phyloP scores from a whole-genome alignment of 495 filamentous ascomycete genomes.

The Talaromyces ruber region DNA sequence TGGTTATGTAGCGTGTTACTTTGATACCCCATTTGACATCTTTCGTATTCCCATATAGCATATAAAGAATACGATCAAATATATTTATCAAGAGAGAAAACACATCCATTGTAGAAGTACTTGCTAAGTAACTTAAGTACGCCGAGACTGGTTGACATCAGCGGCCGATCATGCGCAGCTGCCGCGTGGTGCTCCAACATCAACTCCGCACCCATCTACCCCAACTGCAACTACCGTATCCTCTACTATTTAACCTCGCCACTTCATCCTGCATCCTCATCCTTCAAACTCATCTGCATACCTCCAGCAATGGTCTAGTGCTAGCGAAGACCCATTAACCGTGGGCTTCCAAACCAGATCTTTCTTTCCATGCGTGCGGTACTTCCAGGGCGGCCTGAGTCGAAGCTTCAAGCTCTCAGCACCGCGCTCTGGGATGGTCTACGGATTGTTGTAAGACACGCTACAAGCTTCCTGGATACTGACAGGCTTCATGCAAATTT shows the following conservation, averaged over 20 bases:
- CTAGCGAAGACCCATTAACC: slow-evolving; percentile 4
- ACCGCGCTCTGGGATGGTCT: slow-evolving; percentile 75
- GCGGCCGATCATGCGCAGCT: not conserved
- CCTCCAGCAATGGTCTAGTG: slow-evolving; percentile 32
- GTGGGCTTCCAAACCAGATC: slow-evolving; percentile 15
- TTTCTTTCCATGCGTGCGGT: slow-evolving; percentile 60
- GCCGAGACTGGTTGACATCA: not conserved
- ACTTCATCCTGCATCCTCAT: not conserved
- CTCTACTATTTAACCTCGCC: not conserved
- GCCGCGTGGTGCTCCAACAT: not conserved
- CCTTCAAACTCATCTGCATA: not conserved
- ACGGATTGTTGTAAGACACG: slow-evolving; percentile 62
- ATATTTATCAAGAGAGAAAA: not conserved
- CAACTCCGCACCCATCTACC: not conserved
- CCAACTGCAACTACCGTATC: not conserved
- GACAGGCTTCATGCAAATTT: not conserved
- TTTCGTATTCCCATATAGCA: not conserved
- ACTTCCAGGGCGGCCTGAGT: slow-evolving; percentile 84
- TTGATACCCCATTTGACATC: slow-evolving; percentile 7
- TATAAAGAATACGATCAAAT: not conserved
- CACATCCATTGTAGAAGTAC: not conserved
- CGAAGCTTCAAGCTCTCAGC: slow-evolving; percentile 82
- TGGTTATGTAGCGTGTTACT: not conserved
- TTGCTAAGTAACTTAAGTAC: not conserved
- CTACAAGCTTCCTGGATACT: not conserved